phyloP scores from a whole-genome alignment of 2,329 filamentous ascomycete species.

The Sphaerulina musiva region DNA sequence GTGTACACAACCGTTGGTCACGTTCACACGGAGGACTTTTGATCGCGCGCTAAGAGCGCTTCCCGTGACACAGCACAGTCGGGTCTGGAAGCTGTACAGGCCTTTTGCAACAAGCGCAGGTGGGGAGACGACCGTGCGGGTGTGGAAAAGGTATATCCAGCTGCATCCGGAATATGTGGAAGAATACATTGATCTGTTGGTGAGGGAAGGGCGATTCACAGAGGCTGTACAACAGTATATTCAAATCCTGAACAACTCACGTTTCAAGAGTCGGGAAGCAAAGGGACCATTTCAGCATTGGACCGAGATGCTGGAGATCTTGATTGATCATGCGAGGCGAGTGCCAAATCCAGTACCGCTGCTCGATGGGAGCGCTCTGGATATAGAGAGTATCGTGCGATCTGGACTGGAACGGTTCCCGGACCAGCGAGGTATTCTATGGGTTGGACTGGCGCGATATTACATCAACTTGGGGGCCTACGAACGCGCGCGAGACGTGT shows the following conservation, averaged over 20 bases:
- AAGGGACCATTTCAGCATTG: slow-evolving; percentile 96
- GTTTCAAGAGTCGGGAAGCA: slow-evolving; percentile 84
- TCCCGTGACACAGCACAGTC: slow-evolving; percentile 88
- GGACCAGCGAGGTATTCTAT: slow-evolving; percentile 89
- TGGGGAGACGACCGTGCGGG: slow-evolving; percentile 81
- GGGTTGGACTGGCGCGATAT: slow-evolving; percentile 91
- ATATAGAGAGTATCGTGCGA: slow-evolving; percentile 85
- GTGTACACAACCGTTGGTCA: slow-evolving; percentile 84
- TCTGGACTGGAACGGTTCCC: slow-evolving; percentile 87
- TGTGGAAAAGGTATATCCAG: slow-evolving; percentile 96
- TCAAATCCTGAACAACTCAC: slow-evolving; percentile 79
- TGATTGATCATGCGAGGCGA: slow-evolving; percentile 70
- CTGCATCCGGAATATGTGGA: slow-evolving; percentile 92
- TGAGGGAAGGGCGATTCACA: slow-evolving; percentile 75
- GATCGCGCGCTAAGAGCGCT: slow-evolving; percentile 86
- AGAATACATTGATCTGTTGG: slow-evolving; percentile 85
- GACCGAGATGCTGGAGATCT: slow-evolving; percentile 92
- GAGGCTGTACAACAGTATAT: slow-evolving; percentile 91
- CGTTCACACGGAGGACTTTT: slow-evolving; percentile 77
- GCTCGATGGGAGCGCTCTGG: slow-evolving; percentile 71
- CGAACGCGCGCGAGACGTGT: slow-evolving; percentile 84
- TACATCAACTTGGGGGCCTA: slow-evolving; percentile 93
- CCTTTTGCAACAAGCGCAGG: slow-evolving; percentile 87
- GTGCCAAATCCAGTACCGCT: slow-evolving; percentile 66
- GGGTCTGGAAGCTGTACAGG: slow-evolving; percentile 88